Percentiles rank a stretch among this genome's conserved stretches.
Evolutionary conservation across 2,329 filamentous ascomycete genomes (phyloP).

Genomic region (Ophiostoma populinum): DNA sequence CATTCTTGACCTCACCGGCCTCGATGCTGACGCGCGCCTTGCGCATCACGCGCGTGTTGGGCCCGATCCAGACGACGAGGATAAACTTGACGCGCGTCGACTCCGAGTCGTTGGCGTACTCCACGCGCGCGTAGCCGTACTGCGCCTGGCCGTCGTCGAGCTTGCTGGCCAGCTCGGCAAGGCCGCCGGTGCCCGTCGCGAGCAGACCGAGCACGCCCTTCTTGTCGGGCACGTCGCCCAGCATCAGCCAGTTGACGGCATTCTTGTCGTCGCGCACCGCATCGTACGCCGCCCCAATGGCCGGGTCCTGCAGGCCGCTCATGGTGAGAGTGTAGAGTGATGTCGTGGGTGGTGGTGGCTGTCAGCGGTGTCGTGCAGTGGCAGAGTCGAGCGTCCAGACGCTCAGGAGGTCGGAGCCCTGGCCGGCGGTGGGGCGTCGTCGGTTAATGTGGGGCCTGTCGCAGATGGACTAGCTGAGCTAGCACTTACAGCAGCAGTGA

Average conservation of each 20-base stretch:
- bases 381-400: neutral
- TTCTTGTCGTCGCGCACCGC: constrained; percentile 51
- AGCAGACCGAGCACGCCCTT: constrained; percentile 37
- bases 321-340: constrained; percentile 18
- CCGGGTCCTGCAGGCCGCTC: constrained; percentile 39
- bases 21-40: constrained; percentile 53
- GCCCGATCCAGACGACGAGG: constrained; percentile 51
- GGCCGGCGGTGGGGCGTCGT: no score
- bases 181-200: constrained; percentile 41
- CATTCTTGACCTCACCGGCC: constrained; percentile 45
- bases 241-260: constrained; percentile 47
- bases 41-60: constrained; percentile 48
- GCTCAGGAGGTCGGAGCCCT: no score
- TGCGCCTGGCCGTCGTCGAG: constrained; percentile 44
- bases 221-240: constrained; percentile 38
- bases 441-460: no score
- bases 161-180: constrained; percentile 36
- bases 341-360: neutral
- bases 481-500: no score
- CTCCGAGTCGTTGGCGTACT: constrained; percentile 57
- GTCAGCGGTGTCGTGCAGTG: no score
- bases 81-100: constrained; percentile 51
- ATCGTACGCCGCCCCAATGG: constrained; percentile 47
- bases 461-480: no score
- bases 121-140: constrained; percentile 48